These are phyloP conservation scores for Calocybe cyanea DNA, from an alignment of 768 basidiomycete genomes.

Conservation along the genomic window DNA sequence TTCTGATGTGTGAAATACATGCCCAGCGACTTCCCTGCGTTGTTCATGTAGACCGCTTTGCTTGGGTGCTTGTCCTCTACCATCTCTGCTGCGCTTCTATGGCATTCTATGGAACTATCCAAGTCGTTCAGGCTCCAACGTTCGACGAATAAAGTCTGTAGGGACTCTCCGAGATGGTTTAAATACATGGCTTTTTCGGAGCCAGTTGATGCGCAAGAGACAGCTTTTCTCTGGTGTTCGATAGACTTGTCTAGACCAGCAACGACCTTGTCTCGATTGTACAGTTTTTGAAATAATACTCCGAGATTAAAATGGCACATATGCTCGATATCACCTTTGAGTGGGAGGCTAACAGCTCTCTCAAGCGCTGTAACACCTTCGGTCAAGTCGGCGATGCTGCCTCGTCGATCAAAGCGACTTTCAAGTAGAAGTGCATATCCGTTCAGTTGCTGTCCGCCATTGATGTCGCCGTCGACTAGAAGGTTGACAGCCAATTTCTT, in stretches of 20 bases:
- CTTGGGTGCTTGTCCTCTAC: neutral
- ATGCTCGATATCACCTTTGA: neutral
- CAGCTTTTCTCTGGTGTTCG: neutral
- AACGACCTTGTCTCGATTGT: neutral
- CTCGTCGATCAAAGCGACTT: neutral
- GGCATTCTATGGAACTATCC: neutral
- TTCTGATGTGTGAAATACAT: neutral
- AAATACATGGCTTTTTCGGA: neutral
- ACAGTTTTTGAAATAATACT: neutral
- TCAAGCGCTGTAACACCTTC: neutral
- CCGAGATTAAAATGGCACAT: neutral
- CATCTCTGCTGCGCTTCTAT: neutral
- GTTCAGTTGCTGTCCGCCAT: neutral
- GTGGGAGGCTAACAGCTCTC: neutral
- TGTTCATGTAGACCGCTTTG: conserved; percentile 1
- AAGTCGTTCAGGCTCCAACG: neutral
- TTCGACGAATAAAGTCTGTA: neutral
- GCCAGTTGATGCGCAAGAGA: neutral
- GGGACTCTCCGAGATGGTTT: neutral
- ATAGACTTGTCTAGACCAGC: no score
- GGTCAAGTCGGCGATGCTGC: neutral
- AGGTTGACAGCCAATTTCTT: neutral
- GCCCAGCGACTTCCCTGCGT: neutral
- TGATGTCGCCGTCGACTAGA: neutral
- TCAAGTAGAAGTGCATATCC: neutral